Conservation (phyloP, 139 green algal species). For the Tetradesmus lagerheimii region DNA sequence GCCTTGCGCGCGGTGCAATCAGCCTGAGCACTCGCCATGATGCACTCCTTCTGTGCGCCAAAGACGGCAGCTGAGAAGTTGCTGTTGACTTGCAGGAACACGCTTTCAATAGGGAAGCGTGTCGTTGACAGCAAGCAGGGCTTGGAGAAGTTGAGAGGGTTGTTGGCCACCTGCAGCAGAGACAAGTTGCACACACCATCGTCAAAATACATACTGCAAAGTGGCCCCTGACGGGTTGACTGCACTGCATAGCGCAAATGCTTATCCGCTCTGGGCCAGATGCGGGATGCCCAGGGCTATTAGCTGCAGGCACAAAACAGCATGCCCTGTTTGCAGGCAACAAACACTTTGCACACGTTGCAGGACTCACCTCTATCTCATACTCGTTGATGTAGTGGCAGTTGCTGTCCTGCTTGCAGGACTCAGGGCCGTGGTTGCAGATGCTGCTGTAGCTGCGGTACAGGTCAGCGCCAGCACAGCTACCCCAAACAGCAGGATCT, state of each 20-base stretch:
- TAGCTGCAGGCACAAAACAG: not conserved
- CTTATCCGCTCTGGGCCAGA: too few species aligned
- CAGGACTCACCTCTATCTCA: not conserved
- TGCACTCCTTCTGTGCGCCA: constrained; percentile 22
- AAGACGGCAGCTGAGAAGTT: constrained; percentile 16
- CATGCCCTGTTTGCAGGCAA: not conserved
- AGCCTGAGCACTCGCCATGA: not conserved
- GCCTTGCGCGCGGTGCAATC: not conserved
- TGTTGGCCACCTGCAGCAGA: not conserved
- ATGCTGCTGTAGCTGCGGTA: constrained; percentile 30
- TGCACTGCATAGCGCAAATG: not conserved
- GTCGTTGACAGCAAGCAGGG: constrained; percentile 26
- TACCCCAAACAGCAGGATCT: constrained; percentile 33
- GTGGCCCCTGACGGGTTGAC: too few species aligned
- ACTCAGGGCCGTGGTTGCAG: not conserved
- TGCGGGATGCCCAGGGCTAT: not conserved
- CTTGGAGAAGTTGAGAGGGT: constrained; percentile 44
- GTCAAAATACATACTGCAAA: not conserved
- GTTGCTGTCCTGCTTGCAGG: not conserved
- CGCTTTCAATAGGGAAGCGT: constrained; percentile 15
- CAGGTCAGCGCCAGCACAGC: constrained; percentile 33
- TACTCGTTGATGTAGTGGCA: constrained; percentile 30
- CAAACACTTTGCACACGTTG: not conserved
- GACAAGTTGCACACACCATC: not conserved
- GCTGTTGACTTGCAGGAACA: not conserved